phyloP scores from a whole-genome alignment of 2,329 filamentous ascomycete genomes.

The Aspergillus caelatus region DNA sequence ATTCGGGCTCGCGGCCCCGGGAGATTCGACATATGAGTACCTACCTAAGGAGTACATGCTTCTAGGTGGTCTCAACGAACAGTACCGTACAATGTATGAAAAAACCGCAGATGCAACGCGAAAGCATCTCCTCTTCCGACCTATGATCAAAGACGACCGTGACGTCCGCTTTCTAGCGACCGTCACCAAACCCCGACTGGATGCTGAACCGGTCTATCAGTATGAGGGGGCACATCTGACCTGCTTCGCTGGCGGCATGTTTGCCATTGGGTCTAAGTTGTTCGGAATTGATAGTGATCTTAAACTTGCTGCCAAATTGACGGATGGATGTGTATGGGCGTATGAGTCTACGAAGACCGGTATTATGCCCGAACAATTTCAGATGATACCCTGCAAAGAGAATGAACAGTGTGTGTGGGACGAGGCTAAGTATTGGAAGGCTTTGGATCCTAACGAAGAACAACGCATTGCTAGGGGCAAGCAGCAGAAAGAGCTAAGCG shows the following conservation, averaged over 20 bases:
- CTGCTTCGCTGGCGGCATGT: slow-evolving; percentile 66
- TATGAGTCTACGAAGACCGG: slow-evolving; percentile 60
- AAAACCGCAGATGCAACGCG: slow-evolving; percentile 42
- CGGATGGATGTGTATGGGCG: slow-evolving; percentile 65
- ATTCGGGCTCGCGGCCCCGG: slow-evolving; percentile 48
- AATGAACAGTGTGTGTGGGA: slow-evolving; percentile 55
- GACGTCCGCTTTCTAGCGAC: slow-evolving; percentile 47
- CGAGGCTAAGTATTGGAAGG: slow-evolving; percentile 53
- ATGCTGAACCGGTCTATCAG: slow-evolving; percentile 35
- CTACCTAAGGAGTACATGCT: slow-evolving; percentile 54
- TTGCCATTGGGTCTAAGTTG: slow-evolving; percentile 60
- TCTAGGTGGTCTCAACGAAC: slow-evolving; percentile 46
- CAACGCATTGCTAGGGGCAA: slow-evolving; percentile 30
- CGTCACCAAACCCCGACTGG: slow-evolving; percentile 26
- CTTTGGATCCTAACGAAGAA: slow-evolving; percentile 40
- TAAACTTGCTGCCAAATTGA: slow-evolving; percentile 58
- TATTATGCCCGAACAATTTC: slow-evolving; percentile 64
- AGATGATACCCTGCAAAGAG: slow-evolving; percentile 54
- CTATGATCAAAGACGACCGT: slow-evolving; percentile 46
- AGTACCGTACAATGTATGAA: slow-evolving; percentile 49
- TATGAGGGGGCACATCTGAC: slow-evolving; percentile 61
- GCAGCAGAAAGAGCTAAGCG: slow-evolving; percentile 23
- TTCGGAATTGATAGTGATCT: slow-evolving; percentile 59
- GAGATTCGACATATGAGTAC: slow-evolving; percentile 55
- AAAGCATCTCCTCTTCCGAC: slow-evolving; percentile 47